Base-by-base conservation (phyloP, 148 eudicot species). In the Suaeda aralocaspica region DNA sequence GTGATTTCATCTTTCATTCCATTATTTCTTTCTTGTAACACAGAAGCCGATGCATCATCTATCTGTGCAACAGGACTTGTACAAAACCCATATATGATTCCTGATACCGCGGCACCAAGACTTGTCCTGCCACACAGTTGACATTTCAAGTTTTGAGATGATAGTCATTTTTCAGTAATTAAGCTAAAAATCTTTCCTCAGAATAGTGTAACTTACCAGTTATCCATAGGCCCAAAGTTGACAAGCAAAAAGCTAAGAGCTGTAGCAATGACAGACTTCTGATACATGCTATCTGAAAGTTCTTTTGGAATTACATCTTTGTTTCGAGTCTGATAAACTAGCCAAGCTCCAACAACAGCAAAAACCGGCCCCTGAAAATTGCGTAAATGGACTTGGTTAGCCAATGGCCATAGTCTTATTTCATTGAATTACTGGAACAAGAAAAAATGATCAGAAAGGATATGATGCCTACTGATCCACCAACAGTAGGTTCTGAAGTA, bases 311-410 rank as follows among this genome's bases (percentile, higher is more conserved):
- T 62, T 16, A 78, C 77, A 75, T 81, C 86, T 75, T 76, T 87
- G 85, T 89, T 89, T 68, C 81, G 90, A 30, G 80, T 49, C 68
- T 89, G 97, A 74, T 86, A 84, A 66, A 87, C 75, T 26, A 92
- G 87, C 96, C 92, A 92, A 52, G 97, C 95, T 49, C 96, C 97
- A 13, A 92, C 78, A 24, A 92, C 64, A 64, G 90, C 90, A 76
- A 92, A 89, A 9, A 74, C 84, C 0, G 97, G 97, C 49, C 92
- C 97, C 97, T 89, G 78, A 62, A 13, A 39, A 62, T 55, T 30
- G 49, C 50, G 24, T 7, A 36, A 7, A 22, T 36, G 5, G 13
- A 56, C 33, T 56, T 60, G 53, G 58, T 63, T 15, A 75, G 41
- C 41, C n/a, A 8, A 12, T 6, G 12, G 6, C 31, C 15, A 21